Evolutionary conservation across 176 grass and related monocot species (phyloP).

Genomic region (Phoenix roebelenii): DNA sequence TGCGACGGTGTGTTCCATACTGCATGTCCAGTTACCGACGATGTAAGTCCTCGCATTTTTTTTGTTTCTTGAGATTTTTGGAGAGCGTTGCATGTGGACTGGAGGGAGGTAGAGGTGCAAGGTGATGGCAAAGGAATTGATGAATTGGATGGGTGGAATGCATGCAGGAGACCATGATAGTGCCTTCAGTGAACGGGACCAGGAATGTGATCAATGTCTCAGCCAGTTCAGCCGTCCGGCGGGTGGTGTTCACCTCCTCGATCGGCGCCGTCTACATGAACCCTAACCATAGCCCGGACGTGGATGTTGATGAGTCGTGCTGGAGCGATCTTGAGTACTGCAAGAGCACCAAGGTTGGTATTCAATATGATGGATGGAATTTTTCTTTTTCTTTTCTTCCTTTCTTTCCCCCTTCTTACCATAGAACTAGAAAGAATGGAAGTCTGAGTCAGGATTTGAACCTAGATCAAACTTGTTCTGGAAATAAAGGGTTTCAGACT

Average conservation of each 20-base stretch:
- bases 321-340: conserved; percentile 90
- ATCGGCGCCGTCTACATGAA: conserved; percentile 80
- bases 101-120: neutral
- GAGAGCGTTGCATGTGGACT: neutral
- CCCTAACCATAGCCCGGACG: conserved; percentile 33
- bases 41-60: conserved; percentile 10
- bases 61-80: neutral
- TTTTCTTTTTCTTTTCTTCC: too few species aligned
- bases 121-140: neutral
- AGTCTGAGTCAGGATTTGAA: too few species aligned
- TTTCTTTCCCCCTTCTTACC: too few species aligned
- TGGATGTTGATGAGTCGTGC: conserved; percentile 53
- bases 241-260: conserved; percentile 72
- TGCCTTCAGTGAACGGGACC: conserved; percentile 59
- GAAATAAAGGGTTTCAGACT: too few species aligned
- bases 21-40: conserved; percentile 49
- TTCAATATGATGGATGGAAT: too few species aligned
- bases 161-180: conserved; percentile 59
- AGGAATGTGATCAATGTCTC: conserved; percentile 43
- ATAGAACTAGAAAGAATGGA: too few species aligned
- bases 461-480: too few species aligned
- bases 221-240: conserved; percentile 38
- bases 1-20: conserved; percentile 59
- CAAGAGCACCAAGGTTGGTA: conserved; percentile 54
- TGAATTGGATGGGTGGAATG: neutral